Conservation (phyloP, 2,329 filamentous ascomycete species). For the Salinomyces thailandicus region DNA sequence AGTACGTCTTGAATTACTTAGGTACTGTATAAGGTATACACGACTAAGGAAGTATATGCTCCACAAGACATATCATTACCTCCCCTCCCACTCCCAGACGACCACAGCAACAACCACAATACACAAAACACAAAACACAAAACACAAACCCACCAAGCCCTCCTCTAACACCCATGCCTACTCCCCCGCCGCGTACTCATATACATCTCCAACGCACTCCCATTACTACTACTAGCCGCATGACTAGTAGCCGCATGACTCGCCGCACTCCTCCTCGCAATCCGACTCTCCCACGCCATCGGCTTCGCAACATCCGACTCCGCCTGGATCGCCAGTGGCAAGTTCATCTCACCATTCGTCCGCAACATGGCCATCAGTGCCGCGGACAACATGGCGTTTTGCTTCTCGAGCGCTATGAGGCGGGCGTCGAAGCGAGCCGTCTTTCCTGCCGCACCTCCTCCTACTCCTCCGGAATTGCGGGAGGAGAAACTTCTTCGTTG, state of each 20-base stretch:
- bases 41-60: too few species aligned
- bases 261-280: constrained; percentile 19
- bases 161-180: neutral
- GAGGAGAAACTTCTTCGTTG: constrained; percentile 4
- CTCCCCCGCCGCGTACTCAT: constrained; percentile 13
- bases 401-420: constrained; percentile 29
- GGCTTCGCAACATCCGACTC: constrained; percentile 6
- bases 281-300: constrained; percentile 22
- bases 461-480: constrained; percentile 5
- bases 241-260: constrained; percentile 16
- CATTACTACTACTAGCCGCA: constrained; percentile 16
- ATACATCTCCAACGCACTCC: constrained; percentile 29
- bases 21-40: too few species aligned
- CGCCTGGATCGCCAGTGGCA: constrained; percentile 13
- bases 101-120: too few species aligned
- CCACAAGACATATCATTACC: too few species aligned
- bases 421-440: constrained; percentile 21
- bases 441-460: too few species aligned
- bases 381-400: constrained; percentile 30
- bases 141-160: neutral
- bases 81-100: too few species aligned
- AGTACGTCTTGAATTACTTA: too few species aligned
- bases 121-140: neutral
- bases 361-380: constrained; percentile 31
- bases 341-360: constrained; percentile 27